These are phyloP conservation scores for Fusarium sp. DNA, from an alignment of 2,329 filamentous ascomycete genomes.

Conservation along the genomic window DNA sequence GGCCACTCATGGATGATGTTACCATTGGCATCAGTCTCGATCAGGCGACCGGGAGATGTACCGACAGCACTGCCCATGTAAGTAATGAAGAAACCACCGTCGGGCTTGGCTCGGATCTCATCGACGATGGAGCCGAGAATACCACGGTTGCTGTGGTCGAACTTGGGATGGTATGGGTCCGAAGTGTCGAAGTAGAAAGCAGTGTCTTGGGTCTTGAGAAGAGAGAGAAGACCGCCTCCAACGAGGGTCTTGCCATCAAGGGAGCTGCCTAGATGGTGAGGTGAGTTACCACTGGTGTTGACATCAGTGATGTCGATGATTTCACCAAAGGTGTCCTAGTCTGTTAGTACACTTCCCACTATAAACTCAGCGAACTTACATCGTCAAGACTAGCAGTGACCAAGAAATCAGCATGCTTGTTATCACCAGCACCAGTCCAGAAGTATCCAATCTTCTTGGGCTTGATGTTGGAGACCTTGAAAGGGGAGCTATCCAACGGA, in stretches of 20 bases:
- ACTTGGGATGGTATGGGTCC: slow-evolving; percentile 68
- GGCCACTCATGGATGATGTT: slow-evolving; percentile 73
- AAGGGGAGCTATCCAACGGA: slow-evolving; percentile 63
- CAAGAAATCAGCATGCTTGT: slow-evolving; percentile 68
- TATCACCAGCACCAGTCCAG: slow-evolving; percentile 70
- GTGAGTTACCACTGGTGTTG: slow-evolving; percentile 67
- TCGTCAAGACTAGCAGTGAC: slow-evolving; percentile 69
- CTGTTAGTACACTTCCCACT: neutral
- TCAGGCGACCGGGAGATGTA: slow-evolving; percentile 66
- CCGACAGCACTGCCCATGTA: slow-evolving; percentile 70
- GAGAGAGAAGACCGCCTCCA: slow-evolving; percentile 66
- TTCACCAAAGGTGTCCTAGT: slow-evolving; percentile 67
- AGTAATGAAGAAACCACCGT: slow-evolving; percentile 69
- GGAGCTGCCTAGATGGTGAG: slow-evolving; percentile 67
- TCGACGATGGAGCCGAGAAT: slow-evolving; percentile 68
- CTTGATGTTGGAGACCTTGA: slow-evolving; percentile 63
- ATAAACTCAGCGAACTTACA: slow-evolving; percentile 44
- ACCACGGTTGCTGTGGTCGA: slow-evolving; percentile 69
- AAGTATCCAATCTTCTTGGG: slow-evolving; percentile 75
- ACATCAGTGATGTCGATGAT: slow-evolving; percentile 69
- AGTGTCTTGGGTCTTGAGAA: slow-evolving; percentile 70
- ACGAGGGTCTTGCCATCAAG: slow-evolving; percentile 67
- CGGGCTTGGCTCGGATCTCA: slow-evolving; percentile 71
- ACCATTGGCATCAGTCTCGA: slow-evolving; percentile 68
- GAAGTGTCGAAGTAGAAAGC: slow-evolving; percentile 70